A percentile compares a stretch with the other conserved stretches of the same genome.
Conservation (phyloP, 345 rosid genomes). For the Pelargonium nanum region DNA sequence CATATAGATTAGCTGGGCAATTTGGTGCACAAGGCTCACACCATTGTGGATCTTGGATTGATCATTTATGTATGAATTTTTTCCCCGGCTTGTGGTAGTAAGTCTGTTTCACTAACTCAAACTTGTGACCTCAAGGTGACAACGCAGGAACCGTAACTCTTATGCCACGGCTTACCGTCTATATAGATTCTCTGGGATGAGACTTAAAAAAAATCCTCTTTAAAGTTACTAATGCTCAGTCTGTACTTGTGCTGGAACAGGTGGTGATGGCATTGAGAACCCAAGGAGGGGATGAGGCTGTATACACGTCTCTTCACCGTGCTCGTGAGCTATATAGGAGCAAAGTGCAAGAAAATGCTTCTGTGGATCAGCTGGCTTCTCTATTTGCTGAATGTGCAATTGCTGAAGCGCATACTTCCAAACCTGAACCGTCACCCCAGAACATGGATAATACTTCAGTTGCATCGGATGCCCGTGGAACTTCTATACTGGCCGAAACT, state of each 20-base stretch:
- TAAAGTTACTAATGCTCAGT: neutral
- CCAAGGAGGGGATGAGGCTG: conserved; percentile 78
- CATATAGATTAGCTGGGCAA: too few relatives aligned
- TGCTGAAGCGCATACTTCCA: conserved; percentile 60
- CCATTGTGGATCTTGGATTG: too few relatives aligned
- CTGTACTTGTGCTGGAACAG: conserved; percentile 26
- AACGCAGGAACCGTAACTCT: too few relatives aligned
- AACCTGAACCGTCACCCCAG: conserved; percentile 17
- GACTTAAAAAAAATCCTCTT: neutral
- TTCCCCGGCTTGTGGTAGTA: too few relatives aligned
- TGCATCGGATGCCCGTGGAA: conserved; percentile 29
- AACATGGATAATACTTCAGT: conserved; percentile 14
- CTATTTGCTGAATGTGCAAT: conserved; percentile 88
- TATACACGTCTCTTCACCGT: conserved; percentile 43
- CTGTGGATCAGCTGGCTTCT: conserved; percentile 73
- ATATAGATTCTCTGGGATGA: neutral
- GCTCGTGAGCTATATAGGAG: conserved; percentile 63
- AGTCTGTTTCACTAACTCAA: too few relatives aligned
- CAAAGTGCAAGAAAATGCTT: conserved; percentile 41
- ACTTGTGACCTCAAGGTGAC: too few relatives aligned
- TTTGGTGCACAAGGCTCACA: too few relatives aligned
- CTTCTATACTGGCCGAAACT: conserved; percentile 69
- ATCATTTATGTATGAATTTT: too few relatives aligned
- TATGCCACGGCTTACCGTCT: neutral
- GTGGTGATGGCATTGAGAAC: conserved; percentile 65